Base-by-base conservation (phyloP, 495 filamentous ascomycete species). In the Tricharina praecox region DNA sequence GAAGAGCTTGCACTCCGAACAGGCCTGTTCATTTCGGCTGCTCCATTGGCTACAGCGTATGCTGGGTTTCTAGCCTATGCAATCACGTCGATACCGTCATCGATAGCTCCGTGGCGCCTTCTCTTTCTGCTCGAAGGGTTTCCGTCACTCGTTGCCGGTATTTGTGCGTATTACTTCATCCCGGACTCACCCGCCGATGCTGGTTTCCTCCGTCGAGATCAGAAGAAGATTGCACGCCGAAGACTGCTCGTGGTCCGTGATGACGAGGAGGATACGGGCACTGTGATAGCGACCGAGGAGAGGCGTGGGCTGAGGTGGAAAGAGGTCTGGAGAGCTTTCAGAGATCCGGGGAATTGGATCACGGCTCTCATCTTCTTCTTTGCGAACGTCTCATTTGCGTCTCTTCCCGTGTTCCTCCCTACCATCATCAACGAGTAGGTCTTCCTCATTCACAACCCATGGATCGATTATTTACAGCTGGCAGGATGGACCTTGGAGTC, bases 51-150 rank as follows among this genome's bases (percentile, higher is more conserved):
- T 1, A 88, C 78, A 25, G 80, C 78, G 10, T 92, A 92, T 57
- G 82, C 84, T 0, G 82, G 84, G 23, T 80, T 81, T 3, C 66
- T 93, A 3, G 85, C 85, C 0, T 92, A 82, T 46, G 82, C 77
- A 4, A 90, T 94, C 47, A 86, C 81, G 0, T 79, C 73, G 0
- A 77, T 79, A 2, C 69, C 77, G 56, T 67, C 77, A 0, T 59
- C 67, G 5, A 65, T 93, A 30, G 71, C 79, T 1, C 81, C 74
- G 43, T 93, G 85, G 85, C 71, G 82, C 25, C 62, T 93, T 1
- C 63, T 93, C 18, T 90, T 93, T 62, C 66, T 93, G 3, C 78
- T 88, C 3, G 85, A 93, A 63, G 85, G 85, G 2, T 53, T 84
- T 2, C 85, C 85, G 2, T 78, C 75, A 1, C 66, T 84, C 32